Evolutionary conservation across 164 flowering plant species (phyloP).

Genomic region (Tetrastigma voinierianum): DNA sequence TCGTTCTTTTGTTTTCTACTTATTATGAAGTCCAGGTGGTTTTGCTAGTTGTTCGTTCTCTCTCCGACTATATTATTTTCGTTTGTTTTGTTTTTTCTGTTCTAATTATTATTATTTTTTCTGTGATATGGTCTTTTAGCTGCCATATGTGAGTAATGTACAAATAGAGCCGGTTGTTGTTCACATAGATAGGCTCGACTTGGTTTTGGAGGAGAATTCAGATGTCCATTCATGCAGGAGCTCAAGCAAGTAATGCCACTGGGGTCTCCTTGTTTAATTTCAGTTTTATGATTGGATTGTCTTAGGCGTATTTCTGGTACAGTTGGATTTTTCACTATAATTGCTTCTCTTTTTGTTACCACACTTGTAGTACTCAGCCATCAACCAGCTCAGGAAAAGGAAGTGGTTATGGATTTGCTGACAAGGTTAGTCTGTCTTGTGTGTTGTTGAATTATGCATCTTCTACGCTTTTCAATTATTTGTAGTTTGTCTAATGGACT

Average conservation of each 20-base stretch:
- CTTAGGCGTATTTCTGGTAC: neutral
- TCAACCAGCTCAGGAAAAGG: constrained; percentile 62
- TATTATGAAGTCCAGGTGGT: too few species aligned
- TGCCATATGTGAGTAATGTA: constrained; percentile 84
- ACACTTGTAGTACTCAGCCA: constrained; percentile 55
- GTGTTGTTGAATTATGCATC: neutral
- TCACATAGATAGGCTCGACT: constrained; percentile 85
- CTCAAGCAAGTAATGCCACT: constrained; percentile 46
- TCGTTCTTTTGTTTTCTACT: too few species aligned
- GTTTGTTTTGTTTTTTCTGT: constrained; percentile 1
- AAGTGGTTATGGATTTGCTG: constrained; percentile 96
- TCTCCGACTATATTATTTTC: neutral
- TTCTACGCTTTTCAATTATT: too few species aligned
- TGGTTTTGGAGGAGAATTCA: constrained; percentile 79
- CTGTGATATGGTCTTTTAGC: constrained; percentile 41
- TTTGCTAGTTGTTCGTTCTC: too few species aligned
- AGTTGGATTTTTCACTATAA: neutral
- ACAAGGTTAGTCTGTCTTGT: constrained; percentile 61
- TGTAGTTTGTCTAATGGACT: too few species aligned
- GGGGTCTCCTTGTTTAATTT: constrained; percentile 3
- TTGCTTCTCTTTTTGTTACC: neutral
- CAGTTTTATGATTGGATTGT: neutral
- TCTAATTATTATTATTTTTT: constrained; percentile 1
- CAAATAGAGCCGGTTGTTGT: constrained; percentile 91
- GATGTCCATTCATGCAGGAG: constrained; percentile 45